These are phyloP conservation scores for Stramenopiles sp. DNA, from an alignment of 352 stramenopile genomes.

Conservation along the genomic window DNA sequence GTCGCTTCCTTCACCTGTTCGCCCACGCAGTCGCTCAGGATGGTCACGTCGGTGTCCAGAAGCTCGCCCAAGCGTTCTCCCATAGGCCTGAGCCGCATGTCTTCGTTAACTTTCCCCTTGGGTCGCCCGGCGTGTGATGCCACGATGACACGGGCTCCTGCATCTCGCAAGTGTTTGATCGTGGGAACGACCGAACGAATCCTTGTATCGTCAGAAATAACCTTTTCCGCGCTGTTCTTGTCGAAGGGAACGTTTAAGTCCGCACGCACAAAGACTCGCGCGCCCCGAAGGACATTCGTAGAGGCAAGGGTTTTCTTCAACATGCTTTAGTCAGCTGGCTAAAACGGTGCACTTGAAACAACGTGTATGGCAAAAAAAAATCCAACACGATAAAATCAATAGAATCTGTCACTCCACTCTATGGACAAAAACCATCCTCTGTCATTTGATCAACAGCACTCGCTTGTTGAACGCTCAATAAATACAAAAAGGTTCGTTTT, in stretches of 20 bases:
- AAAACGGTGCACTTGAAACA: too few relatives aligned
- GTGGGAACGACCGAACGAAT: slow-evolving; percentile 77
- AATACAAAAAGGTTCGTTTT: too few relatives aligned
- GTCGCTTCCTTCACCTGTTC: slow-evolving; percentile 59
- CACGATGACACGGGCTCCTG: slow-evolving; percentile 84
- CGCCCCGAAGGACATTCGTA: slow-evolving; percentile 36
- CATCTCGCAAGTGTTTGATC: slow-evolving; percentile 80
- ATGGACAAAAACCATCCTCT: too few relatives aligned
- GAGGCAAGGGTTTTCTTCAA: too few relatives aligned
- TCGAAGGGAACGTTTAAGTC: slow-evolving; percentile 98
- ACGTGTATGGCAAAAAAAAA: too few relatives aligned
- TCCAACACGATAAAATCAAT: too few relatives aligned
- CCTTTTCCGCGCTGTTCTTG: slow-evolving; percentile 68
- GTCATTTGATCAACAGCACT: too few relatives aligned
- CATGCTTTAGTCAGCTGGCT: too few relatives aligned
- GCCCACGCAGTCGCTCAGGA: slow-evolving; percentile 87
- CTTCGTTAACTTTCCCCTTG: slow-evolving; percentile 70
- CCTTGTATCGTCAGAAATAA: slow-evolving; percentile 91
- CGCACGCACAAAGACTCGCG: slow-evolving; percentile 94
- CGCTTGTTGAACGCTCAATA: too few relatives aligned
- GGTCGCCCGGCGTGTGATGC: slow-evolving; percentile 94
- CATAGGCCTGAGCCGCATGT: slow-evolving; percentile 87
- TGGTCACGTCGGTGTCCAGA: slow-evolving; percentile 67
- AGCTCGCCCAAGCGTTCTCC: slow-evolving; percentile 68
- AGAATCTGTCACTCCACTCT: too few relatives aligned